Conservation (phyloP, 495 filamentous ascomycete genomes). For the Collariella sp. region DNA sequence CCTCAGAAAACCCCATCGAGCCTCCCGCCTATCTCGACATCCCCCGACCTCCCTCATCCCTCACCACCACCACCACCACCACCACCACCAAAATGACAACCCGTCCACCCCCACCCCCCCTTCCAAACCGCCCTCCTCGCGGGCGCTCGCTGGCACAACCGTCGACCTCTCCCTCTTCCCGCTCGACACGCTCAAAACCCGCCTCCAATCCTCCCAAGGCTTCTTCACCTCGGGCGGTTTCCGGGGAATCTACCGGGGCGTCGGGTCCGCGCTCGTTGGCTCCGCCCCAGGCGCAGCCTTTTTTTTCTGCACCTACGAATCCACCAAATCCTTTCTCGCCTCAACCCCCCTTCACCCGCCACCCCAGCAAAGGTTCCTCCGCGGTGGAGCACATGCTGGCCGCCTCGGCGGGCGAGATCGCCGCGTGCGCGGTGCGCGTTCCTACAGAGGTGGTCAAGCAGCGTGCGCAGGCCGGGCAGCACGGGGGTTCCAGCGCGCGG, state of each 20-base stretch:
- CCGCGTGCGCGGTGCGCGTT: slow-evolving; percentile 85
- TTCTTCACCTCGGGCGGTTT: slow-evolving; percentile 72
- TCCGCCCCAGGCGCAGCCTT: slow-evolving; percentile 94
- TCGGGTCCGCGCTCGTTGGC: slow-evolving; percentile 69
- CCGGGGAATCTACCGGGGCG: slow-evolving; percentile 61
- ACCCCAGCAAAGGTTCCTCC: slow-evolving; percentile 21
- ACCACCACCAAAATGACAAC: neutral
- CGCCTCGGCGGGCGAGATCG: slow-evolving; percentile 82
- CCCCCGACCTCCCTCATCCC: neutral
- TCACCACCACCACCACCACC: neutral
- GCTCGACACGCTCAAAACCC: slow-evolving; percentile 86
- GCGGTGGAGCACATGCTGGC: slow-evolving; percentile 61
- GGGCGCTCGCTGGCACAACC: slow-evolving; percentile 74
- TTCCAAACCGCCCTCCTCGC: slow-evolving; percentile 53
- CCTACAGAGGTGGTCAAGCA: slow-evolving; percentile 98
- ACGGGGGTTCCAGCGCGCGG: slow-evolving; percentile 46
- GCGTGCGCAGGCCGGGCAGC: slow-evolving; percentile 78
- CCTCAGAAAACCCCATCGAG: neutral
- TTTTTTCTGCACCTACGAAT: slow-evolving; percentile 97
- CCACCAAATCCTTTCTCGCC: slow-evolving; percentile 54
- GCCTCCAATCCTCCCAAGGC: slow-evolving; percentile 77
- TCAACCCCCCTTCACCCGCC: neutral
- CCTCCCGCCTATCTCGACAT: neutral
- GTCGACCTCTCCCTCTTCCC: slow-evolving; percentile 88
- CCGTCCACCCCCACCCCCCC: slow-evolving; percentile 28